These are phyloP conservation scores for Chrysoporthe deuterocubensis DNA, from an alignment of 2,329 filamentous ascomycete genomes.

Conservation along the genomic window DNA sequence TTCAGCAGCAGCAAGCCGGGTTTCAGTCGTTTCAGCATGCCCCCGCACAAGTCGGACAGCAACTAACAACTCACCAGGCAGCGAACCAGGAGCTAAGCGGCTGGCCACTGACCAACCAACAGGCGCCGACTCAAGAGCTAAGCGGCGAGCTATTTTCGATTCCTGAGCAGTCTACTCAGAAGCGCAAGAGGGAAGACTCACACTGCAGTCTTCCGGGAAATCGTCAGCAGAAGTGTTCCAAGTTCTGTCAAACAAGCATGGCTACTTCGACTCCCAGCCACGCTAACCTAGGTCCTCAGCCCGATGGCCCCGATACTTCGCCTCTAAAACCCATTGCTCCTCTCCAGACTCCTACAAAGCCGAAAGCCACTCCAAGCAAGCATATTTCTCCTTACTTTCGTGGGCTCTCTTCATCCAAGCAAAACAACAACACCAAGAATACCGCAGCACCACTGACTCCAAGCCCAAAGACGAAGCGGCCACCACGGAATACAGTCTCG, in stretches of 20 bases:
- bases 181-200: neutral
- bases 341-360: conserved; percentile 29
- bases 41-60: conserved; percentile 6
- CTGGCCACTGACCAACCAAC: conserved; percentile 5
- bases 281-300: conserved; percentile 44
- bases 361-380: conserved; percentile 16
- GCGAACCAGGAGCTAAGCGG: conserved; percentile 4
- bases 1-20: conserved; percentile 9
- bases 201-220: neutral
- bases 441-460: conserved; percentile 21
- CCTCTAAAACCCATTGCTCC: conserved; percentile 6
- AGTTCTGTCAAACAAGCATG: neutral
- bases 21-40: conserved; percentile 5
- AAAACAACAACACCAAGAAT: conserved; percentile 15
- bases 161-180: neutral
- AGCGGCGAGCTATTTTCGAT: neutral
- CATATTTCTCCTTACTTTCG: conserved; percentile 22
- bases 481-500: conserved; percentile 52
- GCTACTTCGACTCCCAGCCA: conserved; percentile 44
- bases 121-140: conserved; percentile 9
- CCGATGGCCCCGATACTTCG: neutral
- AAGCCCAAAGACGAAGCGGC: conserved; percentile 37
- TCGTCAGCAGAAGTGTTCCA: neutral
- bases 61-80: conserved; percentile 12
- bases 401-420: conserved; percentile 12